Conservation (phyloP, 495 filamentous ascomycete genomes). For the Lasiosphaeria hispida region DNA sequence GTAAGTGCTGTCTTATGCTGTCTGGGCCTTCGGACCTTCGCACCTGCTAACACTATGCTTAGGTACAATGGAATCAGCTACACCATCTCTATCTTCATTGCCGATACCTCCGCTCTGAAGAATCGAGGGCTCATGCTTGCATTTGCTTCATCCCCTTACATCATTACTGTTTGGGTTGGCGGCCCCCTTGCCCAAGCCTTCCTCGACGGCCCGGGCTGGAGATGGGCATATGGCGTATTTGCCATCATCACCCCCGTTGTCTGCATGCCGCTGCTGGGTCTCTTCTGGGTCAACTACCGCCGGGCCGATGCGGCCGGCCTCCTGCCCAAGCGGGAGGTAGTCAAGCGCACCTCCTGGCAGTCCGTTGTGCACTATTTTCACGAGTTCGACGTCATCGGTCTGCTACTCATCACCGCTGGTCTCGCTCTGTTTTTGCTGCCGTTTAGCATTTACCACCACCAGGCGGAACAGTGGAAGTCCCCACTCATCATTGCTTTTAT, state of each 20-base stretch:
- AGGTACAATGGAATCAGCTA: conserved; percentile 47
- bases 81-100: conserved; percentile 60
- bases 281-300: conserved; percentile 57
- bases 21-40: too few species aligned
- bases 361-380: conserved; percentile 53
- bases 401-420: conserved; percentile 42
- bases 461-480: conserved; percentile 51
- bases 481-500: conserved; percentile 53
- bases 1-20: conserved; percentile 19
- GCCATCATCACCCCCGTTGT: conserved; percentile 57
- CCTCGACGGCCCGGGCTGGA: conserved; percentile 48
- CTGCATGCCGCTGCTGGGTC: conserved; percentile 49
- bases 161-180: conserved; percentile 57
- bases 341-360: conserved; percentile 46
- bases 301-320: conserved; percentile 58
- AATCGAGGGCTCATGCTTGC: conserved; percentile 64
- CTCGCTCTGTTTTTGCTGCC: conserved; percentile 49
- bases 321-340: conserved; percentile 37
- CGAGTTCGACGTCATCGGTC: conserved; percentile 52
- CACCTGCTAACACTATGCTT: conserved; percentile 32
- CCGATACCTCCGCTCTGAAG: conserved; percentile 62
- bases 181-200: conserved; percentile 47
- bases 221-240: conserved; percentile 65
- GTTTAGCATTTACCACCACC: conserved; percentile 48
- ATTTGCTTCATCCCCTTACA: conserved; percentile 63